Evolutionary conservation across 768 basidiomycete species (phyloP).

Genomic region (Panaeolus papilionaceus): DNA sequence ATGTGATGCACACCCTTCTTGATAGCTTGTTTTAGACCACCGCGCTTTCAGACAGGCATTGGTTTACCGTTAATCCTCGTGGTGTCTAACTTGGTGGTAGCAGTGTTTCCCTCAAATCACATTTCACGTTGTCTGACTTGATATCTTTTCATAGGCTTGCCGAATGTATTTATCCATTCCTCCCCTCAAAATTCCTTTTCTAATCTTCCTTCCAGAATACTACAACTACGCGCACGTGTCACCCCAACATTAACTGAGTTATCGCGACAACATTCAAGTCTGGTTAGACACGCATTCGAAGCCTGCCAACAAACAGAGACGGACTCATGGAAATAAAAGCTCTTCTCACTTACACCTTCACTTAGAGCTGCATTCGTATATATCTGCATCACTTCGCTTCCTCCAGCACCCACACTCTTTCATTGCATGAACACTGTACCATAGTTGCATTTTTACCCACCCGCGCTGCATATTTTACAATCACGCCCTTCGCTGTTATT

Average conservation of each 20-base stretch:
- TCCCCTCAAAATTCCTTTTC: constrained; percentile 1
- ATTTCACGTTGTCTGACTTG: not conserved
- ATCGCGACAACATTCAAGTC: constrained; percentile 33
- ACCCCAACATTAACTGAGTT: constrained; percentile 40
- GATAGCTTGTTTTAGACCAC: constrained; percentile 32
- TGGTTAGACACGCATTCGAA: constrained; percentile 33
- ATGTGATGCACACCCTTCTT: not conserved
- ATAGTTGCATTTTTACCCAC: not conserved
- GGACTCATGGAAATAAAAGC: constrained; percentile 3
- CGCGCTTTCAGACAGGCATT: constrained; percentile 37
- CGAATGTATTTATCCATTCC: constrained; percentile 34
- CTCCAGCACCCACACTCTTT: not conserved
- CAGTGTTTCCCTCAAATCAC: constrained; percentile 18
- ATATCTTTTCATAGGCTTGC: constrained; percentile 36
- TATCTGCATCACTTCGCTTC: not conserved
- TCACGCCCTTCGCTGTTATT: not conserved
- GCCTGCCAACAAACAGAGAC: not conserved
- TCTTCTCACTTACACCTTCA: not conserved
- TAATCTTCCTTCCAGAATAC: constrained; percentile 36
- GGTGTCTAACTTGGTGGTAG: constrained; percentile 43
- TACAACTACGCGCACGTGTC: constrained; percentile 46
- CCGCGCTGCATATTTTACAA: not conserved
- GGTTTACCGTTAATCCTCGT: constrained; percentile 44
- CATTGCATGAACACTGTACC: not conserved
- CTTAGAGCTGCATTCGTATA: not conserved